phyloP scores from a whole-genome alignment of 495 filamentous ascomycete genomes.

The Lophiotrema nucula region DNA sequence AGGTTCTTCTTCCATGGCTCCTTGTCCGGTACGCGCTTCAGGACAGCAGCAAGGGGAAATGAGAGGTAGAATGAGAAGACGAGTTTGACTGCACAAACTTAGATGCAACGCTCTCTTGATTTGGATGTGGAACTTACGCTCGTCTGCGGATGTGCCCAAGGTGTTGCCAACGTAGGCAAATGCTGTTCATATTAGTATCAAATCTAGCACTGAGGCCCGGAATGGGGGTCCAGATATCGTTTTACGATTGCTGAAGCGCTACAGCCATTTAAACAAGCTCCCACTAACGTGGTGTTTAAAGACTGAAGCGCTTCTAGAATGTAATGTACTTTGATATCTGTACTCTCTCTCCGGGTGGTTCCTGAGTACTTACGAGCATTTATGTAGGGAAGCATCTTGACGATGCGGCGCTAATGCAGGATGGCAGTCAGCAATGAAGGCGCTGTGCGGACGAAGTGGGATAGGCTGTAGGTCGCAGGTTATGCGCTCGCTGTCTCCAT shows the following conservation, averaged over 20 bases:
- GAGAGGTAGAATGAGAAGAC: constrained; percentile 88
- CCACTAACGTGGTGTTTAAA: too few relatives aligned
- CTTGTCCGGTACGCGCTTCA: constrained; percentile 87
- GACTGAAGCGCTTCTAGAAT: too few relatives aligned
- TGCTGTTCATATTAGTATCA: constrained; percentile 49
- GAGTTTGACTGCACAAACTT: constrained; percentile 71
- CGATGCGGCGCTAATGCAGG: constrained; percentile 1
- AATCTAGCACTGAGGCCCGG: too few relatives aligned
- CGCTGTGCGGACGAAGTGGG: not conserved
- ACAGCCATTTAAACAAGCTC: too few relatives aligned
- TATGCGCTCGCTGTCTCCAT: too few relatives aligned
- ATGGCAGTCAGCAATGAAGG: not conserved
- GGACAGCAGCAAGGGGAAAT: constrained; percentile 82
- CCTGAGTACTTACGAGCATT: constrained; percentile 65
- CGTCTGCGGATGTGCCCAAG: constrained; percentile 79
- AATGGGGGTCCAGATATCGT: too few relatives aligned
- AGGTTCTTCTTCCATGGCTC: constrained; percentile 85
- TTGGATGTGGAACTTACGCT: constrained; percentile 57
- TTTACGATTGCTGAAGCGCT: too few relatives aligned
- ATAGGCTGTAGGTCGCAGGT: not conserved
- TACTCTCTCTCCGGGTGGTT: too few relatives aligned
- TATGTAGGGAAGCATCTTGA: constrained; percentile 80
- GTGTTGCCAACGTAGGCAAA: constrained; percentile 63
- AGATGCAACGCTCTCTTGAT: constrained; percentile 11
- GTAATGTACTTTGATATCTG: too few relatives aligned